Base-by-base conservation (phyloP, 139 green algal genomes). In the Picochlorum sp. region DNA sequence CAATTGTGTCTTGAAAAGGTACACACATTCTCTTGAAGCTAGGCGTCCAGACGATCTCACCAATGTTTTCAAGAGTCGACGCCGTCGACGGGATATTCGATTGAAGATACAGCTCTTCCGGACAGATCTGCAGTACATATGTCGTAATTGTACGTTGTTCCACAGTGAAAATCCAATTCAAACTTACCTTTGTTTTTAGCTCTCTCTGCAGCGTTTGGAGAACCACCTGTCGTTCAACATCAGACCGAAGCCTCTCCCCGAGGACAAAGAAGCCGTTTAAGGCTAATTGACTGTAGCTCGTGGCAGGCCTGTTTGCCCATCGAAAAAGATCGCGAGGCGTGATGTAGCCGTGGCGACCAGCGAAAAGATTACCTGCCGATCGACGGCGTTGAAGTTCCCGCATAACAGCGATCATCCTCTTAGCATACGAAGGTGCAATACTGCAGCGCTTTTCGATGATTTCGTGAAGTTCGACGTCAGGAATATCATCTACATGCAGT, bases 401-500 rank as follows among this genome's bases (percentile, higher is more conserved):
- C 88, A 94, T 91, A 18, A 92, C 87, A 4, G 77, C 63, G 18
- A 98, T 88, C 60, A 98, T 80, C 69, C 94, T 95, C 9, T 52
- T 49, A 0, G 91, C 90, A 52, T 98, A 94, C 44, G 68, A 85
- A 15, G 84, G 82, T 1, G 85, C 76, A 20, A 91, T 85, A 51
- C 56, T 62, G 50, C 86, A 92, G 24, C 89, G 66, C 56, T 81
- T 70, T 73, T 97, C 81, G 60, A 98, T 59, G 57, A 98, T 96
- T 18, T 67, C 73, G 14, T 77, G 62, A 28, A 99, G 88, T 85
- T 99, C 94, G 14, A 57, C 38, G 55, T 97, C 88, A 0, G 94
- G 94, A 24, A 98, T 88, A 61, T 99, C 94, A 8, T 91, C 90
- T 16, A 99, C 84, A 65, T 97, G 86, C n/a, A 99, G 78, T 83